Base-by-base conservation (phyloP, 768 basidiomycete genomes). In the Trametes cingulata region DNA sequence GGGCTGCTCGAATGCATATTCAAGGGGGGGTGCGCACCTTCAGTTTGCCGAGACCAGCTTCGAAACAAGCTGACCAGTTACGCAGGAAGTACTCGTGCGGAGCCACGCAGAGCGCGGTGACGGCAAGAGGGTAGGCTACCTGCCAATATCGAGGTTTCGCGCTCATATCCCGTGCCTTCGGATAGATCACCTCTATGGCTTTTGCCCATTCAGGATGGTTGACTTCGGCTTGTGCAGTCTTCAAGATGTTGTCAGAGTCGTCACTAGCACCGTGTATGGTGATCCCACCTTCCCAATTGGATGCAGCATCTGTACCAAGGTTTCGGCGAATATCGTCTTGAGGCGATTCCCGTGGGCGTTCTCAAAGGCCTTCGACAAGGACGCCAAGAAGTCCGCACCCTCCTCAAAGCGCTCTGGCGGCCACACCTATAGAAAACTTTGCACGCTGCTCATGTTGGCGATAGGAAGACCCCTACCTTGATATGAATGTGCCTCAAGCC, bases 201-300 rank as follows among this genome's bases (percentile, higher is more conserved):
- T 92, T 93, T 6, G 88, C 92, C 95, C 95, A 98, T 65, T 90
- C 82, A 0, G 95, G 95, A 72, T 95, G 90, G 67, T 97, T 97
- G 49, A 95, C 94, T 75, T 98, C 95, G 6, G 93, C 95, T 75
- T 95, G 93, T 0, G 93, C 95, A 39, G 90, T 95, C 91, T 95
- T 53, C 22, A 37, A 39, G 56, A 50, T 58, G 47, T 68, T 56
- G 25, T 53, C 17, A 58, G 13, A 15, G n/a, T 45, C 4, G 10
- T 12, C 4, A 13, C 35, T 8, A 35, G 29, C 6, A 20, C 19
- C 27, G 10, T 25, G 4, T 39, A 2, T 25, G 12, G 29, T 12
- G 2, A 36, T 13, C 43, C 24, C 58, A 90, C 93, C 82, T 96
- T 94, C 61, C 88, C 89, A 47, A 96, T 91, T 0, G 93, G 90